These are phyloP conservation scores for Daedaleopsis sinensis DNA, from an alignment of 768 basidiomycete genomes.

Conservation along the genomic window DNA sequence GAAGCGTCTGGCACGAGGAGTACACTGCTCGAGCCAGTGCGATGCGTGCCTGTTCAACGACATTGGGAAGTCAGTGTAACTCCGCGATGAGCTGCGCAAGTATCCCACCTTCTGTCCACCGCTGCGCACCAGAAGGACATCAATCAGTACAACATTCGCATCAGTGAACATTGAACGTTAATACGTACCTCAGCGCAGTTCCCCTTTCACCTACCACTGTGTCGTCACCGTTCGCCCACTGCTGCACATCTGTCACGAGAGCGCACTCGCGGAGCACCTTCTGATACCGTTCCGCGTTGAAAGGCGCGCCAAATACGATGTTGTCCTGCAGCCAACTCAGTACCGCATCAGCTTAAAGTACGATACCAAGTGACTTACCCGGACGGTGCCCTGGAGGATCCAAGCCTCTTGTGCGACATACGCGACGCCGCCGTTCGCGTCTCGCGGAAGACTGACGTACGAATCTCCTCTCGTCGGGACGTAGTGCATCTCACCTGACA, in stretches of 20 bases:
- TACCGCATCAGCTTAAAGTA: neutral
- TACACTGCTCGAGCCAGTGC: conserved; percentile 63
- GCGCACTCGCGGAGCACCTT: conserved; percentile 33
- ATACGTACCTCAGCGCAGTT: conserved; percentile 40
- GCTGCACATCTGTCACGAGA: conserved; percentile 46
- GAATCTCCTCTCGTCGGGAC: conserved; percentile 50
- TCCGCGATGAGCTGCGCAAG: neutral
- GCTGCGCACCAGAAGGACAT: conserved; percentile 23
- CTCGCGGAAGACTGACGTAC: conserved; percentile 71
- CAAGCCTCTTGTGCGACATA: conserved; percentile 82
- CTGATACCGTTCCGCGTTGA: conserved; percentile 44
- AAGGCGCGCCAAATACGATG: conserved; percentile 50
- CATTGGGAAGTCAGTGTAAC: neutral
- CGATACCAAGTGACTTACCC: neutral
- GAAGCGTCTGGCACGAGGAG: conserved; percentile 60
- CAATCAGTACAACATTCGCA: neutral
- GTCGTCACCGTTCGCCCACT: conserved; percentile 51
- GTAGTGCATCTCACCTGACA: conserved; percentile 61
- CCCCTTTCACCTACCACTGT: conserved; percentile 65
- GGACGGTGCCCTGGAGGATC: conserved; percentile 42
- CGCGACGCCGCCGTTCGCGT: conserved; percentile 62
- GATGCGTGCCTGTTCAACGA: conserved; percentile 40
- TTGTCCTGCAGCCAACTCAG: conserved; percentile 37
- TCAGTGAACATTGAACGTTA: neutral
- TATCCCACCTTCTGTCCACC: conserved; percentile 45